Evolutionary conservation across 2,329 filamentous ascomycete genomes (phyloP), one percentile per base, ranked within the genome.

Genomic region (Alternaria postmessia): DNA sequence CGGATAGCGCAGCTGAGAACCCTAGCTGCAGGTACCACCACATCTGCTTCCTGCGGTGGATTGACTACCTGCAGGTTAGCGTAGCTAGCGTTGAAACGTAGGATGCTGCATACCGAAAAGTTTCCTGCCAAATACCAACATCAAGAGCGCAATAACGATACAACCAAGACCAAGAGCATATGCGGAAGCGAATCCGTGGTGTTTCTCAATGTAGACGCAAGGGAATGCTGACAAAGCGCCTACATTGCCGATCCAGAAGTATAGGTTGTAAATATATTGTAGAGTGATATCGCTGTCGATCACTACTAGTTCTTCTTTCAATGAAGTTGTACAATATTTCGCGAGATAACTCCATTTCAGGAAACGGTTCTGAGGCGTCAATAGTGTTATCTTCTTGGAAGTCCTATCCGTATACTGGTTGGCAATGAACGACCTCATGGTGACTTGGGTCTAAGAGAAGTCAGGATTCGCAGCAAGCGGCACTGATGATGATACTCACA

Each of bases 191-290:
- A 91, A 93, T 4, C 87, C 88, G 58, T 88, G 77, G 68, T 89
- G 84, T 59, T 85, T 80, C 75, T 93, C 91, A 81, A 92, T 85
- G 72, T 87, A 88, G 1, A 87, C 87, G 0, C 88, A 92, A 7
- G 86, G 88, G 66, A 78, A 73, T 54, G 87, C 81, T 0, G 87
- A 90, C 7, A 93, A 81, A 2, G 88, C 86, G n/a, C 90, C 91
- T 16, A 93, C 67, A 77, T 93, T 92, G 73, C 71, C 72, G 11
- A 75, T 46, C 79, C 79, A 81, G 57, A 78, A 81, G 55, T 75
- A 78, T 1, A 78, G 51, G 46, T 76, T 79, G 66, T 78, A 81
- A 14, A 81, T 78, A 60, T 75, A 80, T 48, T 77, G 72, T 0
- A 80, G 54, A 0, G 78, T 80, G 5, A 78, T 64, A 6, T 72